Evolutionary conservation across 2,329 filamentous ascomycete species (phyloP).

Genomic region (Alternaria tenuissima): DNA sequence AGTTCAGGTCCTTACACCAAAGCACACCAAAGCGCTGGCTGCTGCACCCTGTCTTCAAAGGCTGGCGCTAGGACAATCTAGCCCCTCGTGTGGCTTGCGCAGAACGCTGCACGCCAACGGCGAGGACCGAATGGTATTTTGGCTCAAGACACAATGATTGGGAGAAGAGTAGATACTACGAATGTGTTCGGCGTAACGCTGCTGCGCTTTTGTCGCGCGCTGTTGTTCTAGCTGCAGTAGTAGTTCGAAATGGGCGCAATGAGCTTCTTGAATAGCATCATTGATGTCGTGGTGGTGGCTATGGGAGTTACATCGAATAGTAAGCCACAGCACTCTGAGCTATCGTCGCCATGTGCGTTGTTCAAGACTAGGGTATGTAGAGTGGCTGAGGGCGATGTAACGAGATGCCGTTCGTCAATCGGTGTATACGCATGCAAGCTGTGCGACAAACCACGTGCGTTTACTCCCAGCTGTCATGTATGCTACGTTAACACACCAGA

Average conservation of each 20-base stretch:
- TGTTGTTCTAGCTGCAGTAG: not conserved
- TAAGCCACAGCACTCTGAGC: not conserved
- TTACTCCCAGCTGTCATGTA: constrained; percentile 1
- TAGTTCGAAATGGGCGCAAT: not conserved
- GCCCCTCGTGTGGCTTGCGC: constrained; percentile 43
- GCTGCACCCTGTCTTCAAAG: not conserved
- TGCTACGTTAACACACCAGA: not conserved
- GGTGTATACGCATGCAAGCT: not conserved
- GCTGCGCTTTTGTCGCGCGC: not conserved
- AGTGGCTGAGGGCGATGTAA: not conserved
- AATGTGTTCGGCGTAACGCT: not conserved
- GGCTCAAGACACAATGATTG: constrained; percentile 7
- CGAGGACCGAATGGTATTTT: constrained; percentile 19
- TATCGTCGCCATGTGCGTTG: not conserved
- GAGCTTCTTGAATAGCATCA: constrained; percentile 1
- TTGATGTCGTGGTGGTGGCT: constrained; percentile 4
- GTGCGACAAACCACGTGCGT: not conserved
- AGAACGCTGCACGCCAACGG: constrained; percentile 21
- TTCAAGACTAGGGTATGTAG: not conserved
- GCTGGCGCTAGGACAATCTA: constrained; percentile 29
- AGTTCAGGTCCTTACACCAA: not conserved
- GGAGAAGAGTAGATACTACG: not conserved
- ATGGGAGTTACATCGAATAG: not conserved
- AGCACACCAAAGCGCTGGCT: not conserved
- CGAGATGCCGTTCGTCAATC: not conserved